Percentiles rank a stretch among this genome's conserved stretches.
Evolutionary conservation across 2,329 filamentous ascomycete species (phyloP).

Genomic region (Aplosporella prunicola): DNA sequence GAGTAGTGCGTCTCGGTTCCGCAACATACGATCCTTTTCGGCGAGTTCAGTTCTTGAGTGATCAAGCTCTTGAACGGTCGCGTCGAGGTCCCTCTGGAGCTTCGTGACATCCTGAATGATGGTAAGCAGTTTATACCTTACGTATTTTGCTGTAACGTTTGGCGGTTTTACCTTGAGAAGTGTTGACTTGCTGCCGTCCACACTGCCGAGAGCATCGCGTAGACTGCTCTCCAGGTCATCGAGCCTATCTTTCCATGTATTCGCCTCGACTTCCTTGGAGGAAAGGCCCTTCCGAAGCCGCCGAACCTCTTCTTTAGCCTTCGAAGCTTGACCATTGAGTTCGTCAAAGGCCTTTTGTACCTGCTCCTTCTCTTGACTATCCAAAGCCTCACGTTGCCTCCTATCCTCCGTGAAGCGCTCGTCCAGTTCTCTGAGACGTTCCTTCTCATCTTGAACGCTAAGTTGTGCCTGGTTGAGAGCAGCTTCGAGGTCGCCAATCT

Average conservation of each 20-base stretch:
- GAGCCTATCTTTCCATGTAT: constrained; percentile 82
- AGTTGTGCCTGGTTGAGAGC: constrained; percentile 71
- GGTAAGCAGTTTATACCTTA: constrained; percentile 9
- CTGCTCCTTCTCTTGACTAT: constrained; percentile 85
- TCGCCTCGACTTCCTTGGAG: constrained; percentile 76
- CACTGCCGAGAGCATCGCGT: constrained; percentile 75
- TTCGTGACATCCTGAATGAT: constrained; percentile 63
- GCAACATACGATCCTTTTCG: constrained; percentile 87
- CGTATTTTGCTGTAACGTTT: constrained; percentile 12
- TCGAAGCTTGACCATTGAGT: constrained; percentile 73
- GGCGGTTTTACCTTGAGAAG: constrained; percentile 57
- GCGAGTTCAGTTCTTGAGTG: constrained; percentile 63
- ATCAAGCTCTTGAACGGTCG: constrained; percentile 73
- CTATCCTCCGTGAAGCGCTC: constrained; percentile 70
- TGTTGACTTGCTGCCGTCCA: constrained; percentile 75
- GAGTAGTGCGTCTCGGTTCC: constrained; percentile 77
- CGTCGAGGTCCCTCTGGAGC: constrained; percentile 78
- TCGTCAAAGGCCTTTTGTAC: constrained; percentile 90
- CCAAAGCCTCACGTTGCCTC: constrained; percentile 76
- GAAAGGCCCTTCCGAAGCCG: constrained; percentile 74
- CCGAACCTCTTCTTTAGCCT: constrained; percentile 76
- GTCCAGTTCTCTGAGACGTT: constrained; percentile 45
- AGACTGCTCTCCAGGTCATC: constrained; percentile 85
- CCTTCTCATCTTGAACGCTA: constrained; percentile 73
- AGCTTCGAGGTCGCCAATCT: constrained; percentile 87